Evolutionary conservation across 768 basidiomycete species (phyloP), one percentile per base, ranked within the genome.

Genomic region (Kwoniella dendrophila): DNA sequence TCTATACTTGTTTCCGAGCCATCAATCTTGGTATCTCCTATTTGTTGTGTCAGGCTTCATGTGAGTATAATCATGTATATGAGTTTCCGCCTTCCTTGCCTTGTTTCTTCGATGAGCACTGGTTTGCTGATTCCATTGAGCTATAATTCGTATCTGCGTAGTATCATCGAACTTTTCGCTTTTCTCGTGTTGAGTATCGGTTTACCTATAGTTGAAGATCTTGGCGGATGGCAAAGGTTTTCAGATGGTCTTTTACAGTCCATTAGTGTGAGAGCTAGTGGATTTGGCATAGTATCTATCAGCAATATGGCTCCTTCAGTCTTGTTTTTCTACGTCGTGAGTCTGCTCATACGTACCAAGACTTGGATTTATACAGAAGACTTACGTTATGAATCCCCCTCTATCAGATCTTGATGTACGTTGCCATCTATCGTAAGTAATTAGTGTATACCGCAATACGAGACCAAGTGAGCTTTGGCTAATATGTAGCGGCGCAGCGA

Each of bases 21-120:
- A 77, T 62, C 76, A 77, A 55, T 74, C 76, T 0, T 77, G 76
- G 76, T 77, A 70, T 38, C 70, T 77, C 11, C 56, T 66, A 18
- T 45, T 72, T 14, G 51, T 66, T 14, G 55, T 73, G 0, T 27
- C 60, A 0, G 62, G 61, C 10, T 73, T 77, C 62, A 66, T 68
- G 76, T 77, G 40, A 70, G n/a, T n/a, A n/a, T n/a, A n/a, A n/a
- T n/a, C n/a, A n/a, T n/a, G n/a, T n/a, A n/a, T n/a, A n/a, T n/a
- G n/a, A n/a, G 75, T 62, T 29, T 49, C 16, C 6, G 30, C 29
- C 26, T n/a, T 16, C 14, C 26, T 33, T 36, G 26, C 26, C 18
- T 6, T n/a, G n/a, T n/a, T n/a, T n/a, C n/a, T n/a, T n/a, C n/a
- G n/a, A n/a, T n/a, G n/a, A n/a, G n/a, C n/a, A n/a, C n/a, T n/a